Percentiles rank a stretch among this genome's conserved stretches.
phyloP scores from a whole-genome alignment of 805 yeast genomes.

The Yarrowia yakushimensis region DNA sequence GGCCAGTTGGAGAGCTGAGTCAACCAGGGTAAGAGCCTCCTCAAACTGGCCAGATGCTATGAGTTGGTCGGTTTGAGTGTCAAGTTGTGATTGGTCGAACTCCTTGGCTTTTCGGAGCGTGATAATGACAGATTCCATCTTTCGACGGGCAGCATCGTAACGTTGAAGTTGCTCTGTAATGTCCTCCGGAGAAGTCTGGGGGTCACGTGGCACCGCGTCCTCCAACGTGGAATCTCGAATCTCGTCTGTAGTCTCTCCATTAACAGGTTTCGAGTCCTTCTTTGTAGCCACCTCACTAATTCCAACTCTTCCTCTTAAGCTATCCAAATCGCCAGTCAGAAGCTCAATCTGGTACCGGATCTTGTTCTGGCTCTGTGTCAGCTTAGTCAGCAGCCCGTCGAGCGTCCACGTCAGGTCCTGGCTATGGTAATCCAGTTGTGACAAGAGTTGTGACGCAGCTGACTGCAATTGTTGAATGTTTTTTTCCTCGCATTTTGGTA shows the following conservation, averaged over 20 bases:
- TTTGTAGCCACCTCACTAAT: no score
- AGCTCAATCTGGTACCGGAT: constrained; percentile 39
- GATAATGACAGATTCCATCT: constrained; percentile 33
- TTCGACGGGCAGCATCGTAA: constrained; percentile 31
- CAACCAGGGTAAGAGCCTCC: constrained; percentile 29
- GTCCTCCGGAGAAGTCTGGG: no score
- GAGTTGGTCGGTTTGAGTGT: constrained; percentile 29
- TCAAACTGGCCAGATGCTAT: constrained; percentile 27
- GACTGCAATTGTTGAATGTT: constrained; percentile 34
- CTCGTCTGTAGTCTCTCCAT: no score
- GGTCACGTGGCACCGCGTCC: no score
- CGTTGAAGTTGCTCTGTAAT: neutral
- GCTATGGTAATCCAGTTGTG: constrained; percentile 35
- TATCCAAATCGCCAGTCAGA: constrained; percentile 34
- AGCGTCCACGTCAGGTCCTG: constrained; percentile 36
- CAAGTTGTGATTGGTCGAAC: constrained; percentile 36
- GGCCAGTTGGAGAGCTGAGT: constrained; percentile 26
- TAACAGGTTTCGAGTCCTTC: no score
- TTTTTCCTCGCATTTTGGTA: constrained; percentile 21
- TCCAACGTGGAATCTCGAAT: no score
- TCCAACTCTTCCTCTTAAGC: constrained; percentile 29
- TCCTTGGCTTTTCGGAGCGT: constrained; percentile 32
- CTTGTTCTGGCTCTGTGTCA: constrained; percentile 33
- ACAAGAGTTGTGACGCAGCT: constrained; percentile 34
- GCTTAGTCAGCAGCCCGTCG: constrained; percentile 31